Evolutionary conservation across 345 rosid species (phyloP), one percentile per base, ranked within the genome.

Genomic region (Luvunga scandens): DNA sequence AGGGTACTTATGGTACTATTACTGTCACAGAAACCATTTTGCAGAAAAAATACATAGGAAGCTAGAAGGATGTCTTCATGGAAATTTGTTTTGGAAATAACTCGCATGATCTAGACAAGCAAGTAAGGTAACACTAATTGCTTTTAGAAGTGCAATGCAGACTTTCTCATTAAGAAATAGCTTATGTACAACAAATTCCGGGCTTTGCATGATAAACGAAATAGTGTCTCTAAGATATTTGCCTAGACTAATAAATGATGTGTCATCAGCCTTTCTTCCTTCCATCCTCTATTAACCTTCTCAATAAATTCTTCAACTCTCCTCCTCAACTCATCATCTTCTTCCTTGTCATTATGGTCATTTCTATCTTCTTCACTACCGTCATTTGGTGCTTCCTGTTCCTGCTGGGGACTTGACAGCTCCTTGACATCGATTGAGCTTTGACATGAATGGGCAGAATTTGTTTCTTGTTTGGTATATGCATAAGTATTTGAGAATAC

Each of bases 261-360:
- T 39, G 77, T 66, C 73, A 72, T 69, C 59, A 50, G 59, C 72
- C 36, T 78, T 78, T 94, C 95, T 66, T 77, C 83, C 67, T 73
- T 85, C 95, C 97, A 88, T 81, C 84, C 89, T 42, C 77, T 80
- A 55, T 88, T 89, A 31, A 90, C 87, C 72, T 90, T 88, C n/a
- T 76, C 75, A n/a, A 90, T 92, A 50, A 91, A 90, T 63, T 89
- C 92, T 77, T 91, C 97, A 4, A 83, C 85, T 82, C 91, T 83
- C 86, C 78, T 89, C 69, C 87, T 80, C 69, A 91, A 80, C 77
- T 87, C 86, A 76, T 91, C 84, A 0, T 84, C 73, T 0, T 72
- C 82, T 39, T 45, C 78, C 53, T 78, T 79, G 7, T 57, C 75
- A n/a, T 38, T 50, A 28, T n/a, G 27, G 48, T 66, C 69, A n/a